Conservation (phyloP, 2,329 filamentous ascomycete species). For the Claviceps fusiformis region DNA sequence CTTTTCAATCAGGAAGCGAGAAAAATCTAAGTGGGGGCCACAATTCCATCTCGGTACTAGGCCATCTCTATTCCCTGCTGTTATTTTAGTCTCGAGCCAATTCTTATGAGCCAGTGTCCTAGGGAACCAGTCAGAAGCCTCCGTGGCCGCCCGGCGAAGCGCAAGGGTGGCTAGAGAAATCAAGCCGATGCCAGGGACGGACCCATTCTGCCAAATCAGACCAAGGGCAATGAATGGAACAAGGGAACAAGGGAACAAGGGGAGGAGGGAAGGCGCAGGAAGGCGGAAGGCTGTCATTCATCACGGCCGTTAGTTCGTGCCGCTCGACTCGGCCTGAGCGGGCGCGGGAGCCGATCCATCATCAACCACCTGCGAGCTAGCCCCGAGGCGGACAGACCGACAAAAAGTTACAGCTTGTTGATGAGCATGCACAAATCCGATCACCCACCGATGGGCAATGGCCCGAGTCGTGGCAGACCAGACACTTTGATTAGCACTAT, state of each 20-base stretch:
- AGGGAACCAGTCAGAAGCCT: background rate
- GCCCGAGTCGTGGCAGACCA: background rate
- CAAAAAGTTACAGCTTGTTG: background rate
- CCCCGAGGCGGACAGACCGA: background rate
- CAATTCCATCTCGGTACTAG: background rate
- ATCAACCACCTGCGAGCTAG: background rate
- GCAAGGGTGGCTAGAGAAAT: background rate
- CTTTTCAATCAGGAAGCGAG: background rate
- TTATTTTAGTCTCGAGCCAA: slow-evolving; percentile 1
- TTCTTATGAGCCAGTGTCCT: background rate
- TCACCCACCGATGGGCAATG: background rate
- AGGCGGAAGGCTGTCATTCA: background rate
- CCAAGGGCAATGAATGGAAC: background rate
- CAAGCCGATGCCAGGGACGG: background rate
- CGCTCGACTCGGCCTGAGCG: background rate
- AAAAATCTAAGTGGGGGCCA: background rate
- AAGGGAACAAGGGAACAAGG: background rate
- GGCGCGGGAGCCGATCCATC: background rate
- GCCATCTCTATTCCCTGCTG: background rate
- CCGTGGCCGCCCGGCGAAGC: background rate
- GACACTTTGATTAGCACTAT: background rate
- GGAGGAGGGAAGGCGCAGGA: no score
- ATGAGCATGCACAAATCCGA: background rate
- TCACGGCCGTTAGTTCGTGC: background rate
- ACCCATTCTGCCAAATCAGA: background rate